Conservation (phyloP, 495 filamentous ascomycete genomes). For the Penicillium goetzii region DNA sequence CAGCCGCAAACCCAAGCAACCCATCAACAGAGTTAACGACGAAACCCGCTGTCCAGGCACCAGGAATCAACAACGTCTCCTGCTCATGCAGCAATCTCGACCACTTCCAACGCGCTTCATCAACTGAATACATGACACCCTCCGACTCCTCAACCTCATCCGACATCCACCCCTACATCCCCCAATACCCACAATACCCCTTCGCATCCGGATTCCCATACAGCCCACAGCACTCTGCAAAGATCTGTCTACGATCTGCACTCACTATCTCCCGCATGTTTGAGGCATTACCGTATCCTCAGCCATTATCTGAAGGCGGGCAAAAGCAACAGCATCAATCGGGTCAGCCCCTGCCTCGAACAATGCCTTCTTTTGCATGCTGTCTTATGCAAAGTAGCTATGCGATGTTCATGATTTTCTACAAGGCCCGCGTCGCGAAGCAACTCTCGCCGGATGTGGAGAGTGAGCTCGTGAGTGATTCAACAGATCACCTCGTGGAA, state of each 20-base stretch:
- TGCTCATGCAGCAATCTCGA: conserved; percentile 42
- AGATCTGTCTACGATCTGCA: conserved; percentile 56
- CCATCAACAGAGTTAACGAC: conserved; percentile 28
- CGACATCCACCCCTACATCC: conserved; percentile 35
- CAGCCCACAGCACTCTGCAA: conserved; percentile 55
- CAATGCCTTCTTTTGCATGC: conserved; percentile 64
- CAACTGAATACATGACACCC: conserved; percentile 44
- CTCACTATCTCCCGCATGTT: conserved; percentile 57
- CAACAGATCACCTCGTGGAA: conserved; percentile 50
- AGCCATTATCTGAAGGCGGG: conserved; percentile 38
- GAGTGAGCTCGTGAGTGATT: conserved; percentile 34
- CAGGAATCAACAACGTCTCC: conserved; percentile 37
- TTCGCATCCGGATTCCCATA: conserved; percentile 52
- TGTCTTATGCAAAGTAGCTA: conserved; percentile 68
- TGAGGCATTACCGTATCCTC: conserved; percentile 53
- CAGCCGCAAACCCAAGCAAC: conserved; percentile 38
- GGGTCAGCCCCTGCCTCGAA: conserved; percentile 49
- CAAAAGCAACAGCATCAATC: conserved; percentile 33
- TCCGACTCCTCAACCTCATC: conserved; percentile 42
- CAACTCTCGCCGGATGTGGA: conserved; percentile 46
- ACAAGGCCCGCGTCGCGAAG: conserved; percentile 53
- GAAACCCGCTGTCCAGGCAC: conserved; percentile 27
- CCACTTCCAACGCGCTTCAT: conserved; percentile 38
- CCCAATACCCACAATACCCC: conserved; percentile 37
- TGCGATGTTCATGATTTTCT: conserved; percentile 60